Conservation (phyloP, 148 eudicot genomes). For the Camellia sinensis region DNA sequence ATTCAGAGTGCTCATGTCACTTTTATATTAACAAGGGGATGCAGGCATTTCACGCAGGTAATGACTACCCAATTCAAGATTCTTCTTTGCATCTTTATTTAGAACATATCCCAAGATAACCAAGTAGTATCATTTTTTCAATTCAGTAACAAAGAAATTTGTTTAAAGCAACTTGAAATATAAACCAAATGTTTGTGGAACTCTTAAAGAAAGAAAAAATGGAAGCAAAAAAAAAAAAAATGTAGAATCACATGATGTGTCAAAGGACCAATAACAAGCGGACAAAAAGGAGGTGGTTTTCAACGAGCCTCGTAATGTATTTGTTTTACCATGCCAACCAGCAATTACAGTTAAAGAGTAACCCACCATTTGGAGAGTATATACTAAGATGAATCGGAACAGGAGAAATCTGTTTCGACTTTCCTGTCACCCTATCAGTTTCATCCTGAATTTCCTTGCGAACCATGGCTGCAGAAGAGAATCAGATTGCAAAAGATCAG, state of each 20-base stretch:
- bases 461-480: slow-evolving; percentile 55
- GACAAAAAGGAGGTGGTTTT: neutral
- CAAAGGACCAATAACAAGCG: neutral
- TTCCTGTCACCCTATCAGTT: slow-evolving; percentile 93
- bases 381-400: slow-evolving; percentile 97
- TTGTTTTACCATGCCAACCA: neutral
- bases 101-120: neutral
- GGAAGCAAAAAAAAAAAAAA: neutral
- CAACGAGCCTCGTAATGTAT: neutral
- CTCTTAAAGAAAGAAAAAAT: neutral
- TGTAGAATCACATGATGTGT: neutral
- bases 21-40: neutral
- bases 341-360: neutral
- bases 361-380: slow-evolving; percentile 78
- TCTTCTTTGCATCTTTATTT: neutral
- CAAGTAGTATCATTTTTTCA: neutral
- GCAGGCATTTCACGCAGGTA: neutral
- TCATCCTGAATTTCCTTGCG: slow-evolving; percentile 93
- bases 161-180: neutral
- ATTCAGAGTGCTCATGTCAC: neutral
- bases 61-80: neutral
- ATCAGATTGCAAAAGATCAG: neutral
- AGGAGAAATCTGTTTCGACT: slow-evolving; percentile 84
- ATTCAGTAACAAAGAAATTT: neutral
- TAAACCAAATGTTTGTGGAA: too few relatives aligned